Conservation (phyloP, 192 early-diverging fungal species). For the Coemansia sp. region DNA sequence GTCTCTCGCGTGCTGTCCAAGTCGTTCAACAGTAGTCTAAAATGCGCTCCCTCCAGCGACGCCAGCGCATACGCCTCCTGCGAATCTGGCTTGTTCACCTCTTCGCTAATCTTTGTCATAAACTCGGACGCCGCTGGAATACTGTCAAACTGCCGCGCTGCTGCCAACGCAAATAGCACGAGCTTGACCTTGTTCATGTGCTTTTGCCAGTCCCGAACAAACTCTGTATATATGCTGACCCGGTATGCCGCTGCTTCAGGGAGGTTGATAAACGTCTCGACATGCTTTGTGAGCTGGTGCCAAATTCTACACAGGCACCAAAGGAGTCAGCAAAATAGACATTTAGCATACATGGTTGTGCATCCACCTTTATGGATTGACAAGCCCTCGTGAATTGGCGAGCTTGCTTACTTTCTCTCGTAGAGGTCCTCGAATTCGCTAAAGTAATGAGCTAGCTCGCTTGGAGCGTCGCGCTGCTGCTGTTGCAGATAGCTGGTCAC, state of each 20-base stretch:
- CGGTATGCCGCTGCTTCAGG: constrained; percentile 78
- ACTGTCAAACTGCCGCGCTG: constrained; percentile 75
- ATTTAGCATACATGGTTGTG: background rate
- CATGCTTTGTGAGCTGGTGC: constrained; percentile 91
- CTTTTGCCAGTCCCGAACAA: constrained; percentile 90
- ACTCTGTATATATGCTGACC: constrained; percentile 83
- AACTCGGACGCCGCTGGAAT: constrained; percentile 73
- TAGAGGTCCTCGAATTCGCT: constrained; percentile 88
- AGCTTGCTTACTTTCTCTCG: constrained; percentile 82
- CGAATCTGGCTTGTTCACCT: constrained; percentile 69
- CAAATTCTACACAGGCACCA: constrained; percentile 72
- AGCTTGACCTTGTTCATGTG: constrained; percentile 95
- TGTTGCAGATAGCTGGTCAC: constrained; percentile 73
- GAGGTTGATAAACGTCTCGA: constrained; percentile 77
- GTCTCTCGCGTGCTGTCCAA: constrained; percentile 79
- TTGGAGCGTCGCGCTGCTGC: constrained; percentile 68
- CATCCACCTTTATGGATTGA: background rate
- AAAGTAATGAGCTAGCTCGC: constrained; percentile 75
- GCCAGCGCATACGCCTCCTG: constrained; percentile 87
- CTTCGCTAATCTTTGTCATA: constrained; percentile 67
- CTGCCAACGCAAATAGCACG: constrained; percentile 79
- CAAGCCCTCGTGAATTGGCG: background rate
- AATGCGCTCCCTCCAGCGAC: constrained; percentile 83
- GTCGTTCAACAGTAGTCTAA: constrained; percentile 76
- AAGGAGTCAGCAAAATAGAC: background rate